Base-by-base conservation (phyloP, 2,329 filamentous ascomycete genomes). In the Calycina herbarum region DNA sequence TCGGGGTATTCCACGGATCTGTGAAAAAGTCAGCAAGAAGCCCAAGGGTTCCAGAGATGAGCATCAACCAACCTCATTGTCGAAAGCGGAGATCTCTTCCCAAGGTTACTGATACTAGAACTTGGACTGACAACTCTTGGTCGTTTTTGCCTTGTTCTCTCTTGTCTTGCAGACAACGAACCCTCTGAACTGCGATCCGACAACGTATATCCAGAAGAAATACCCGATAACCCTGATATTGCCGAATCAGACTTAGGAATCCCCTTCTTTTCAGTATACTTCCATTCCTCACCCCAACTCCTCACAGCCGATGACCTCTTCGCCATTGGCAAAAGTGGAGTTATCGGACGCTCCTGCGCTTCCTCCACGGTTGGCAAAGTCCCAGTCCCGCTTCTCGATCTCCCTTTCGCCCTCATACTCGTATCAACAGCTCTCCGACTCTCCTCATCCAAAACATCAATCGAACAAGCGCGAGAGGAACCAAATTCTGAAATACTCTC, bases 1-100 rank as follows among this genome's bases (percentile, higher is more conserved):
- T 74, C 69, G 61, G 71, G 72, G 48, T 62, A 70, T 29, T 73
- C 69, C 11, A 69, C 71, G 51, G 66, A 70, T 64, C 73, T 73
- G 24, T 38, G 13, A 10, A 27, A 29, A 58, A 3, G 42, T 73
- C 45, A 72, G 68, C 29, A 4, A 27, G 35, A 51, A 24, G n/a
- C 38, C 13, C 29, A 7, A 5, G 6, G 17, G 4, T 20, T 13
- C 27, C 5, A 24, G 24, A 27, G 27, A n/a, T 20, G 20, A 42
- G 33, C 6, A 13, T 24, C 11, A 57, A 65, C 68, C 27, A 64
- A 74, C 73, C 71, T 61, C 63, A 74, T 67, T 1, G 65, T 73
- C 5, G 71, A 70, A 11, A 73, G 54, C 29, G 73, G 72, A 20
- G 72, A 73, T 57, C 72, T 66, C 31, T 68, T 67, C 1, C 69